Percentiles rank a stretch among this genome's conserved stretches.
Evolutionary conservation across 1,139 yeast species (phyloP).

Genomic region (Candida glucosophila): DNA sequence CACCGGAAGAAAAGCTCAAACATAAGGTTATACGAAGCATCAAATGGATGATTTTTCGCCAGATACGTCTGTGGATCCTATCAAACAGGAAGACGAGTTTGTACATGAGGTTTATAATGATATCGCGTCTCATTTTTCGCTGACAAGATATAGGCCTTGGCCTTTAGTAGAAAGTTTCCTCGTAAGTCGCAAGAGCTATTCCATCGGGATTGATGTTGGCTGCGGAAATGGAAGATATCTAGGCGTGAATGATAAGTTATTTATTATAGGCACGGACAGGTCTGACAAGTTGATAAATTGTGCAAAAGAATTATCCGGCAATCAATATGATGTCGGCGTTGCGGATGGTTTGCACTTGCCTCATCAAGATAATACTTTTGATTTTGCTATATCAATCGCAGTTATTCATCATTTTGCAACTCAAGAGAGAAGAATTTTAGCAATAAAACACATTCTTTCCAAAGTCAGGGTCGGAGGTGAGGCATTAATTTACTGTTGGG

Average conservation of each 20-base stretch:
- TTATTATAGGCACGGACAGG: conserved; percentile 74
- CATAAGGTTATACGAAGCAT: no score
- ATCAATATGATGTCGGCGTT: conserved; percentile 37
- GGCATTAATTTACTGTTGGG: conserved; percentile 90
- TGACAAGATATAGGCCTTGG: conserved; percentile 95
- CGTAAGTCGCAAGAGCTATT: conserved; percentile 18
- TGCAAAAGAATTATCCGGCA: conserved; percentile 44
- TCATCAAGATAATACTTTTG: conserved; percentile 51
- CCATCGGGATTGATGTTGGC: conserved; percentile 66
- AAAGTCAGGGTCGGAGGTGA: conserved; percentile 54
- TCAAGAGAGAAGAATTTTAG: conserved; percentile 64
- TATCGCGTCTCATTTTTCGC: conserved; percentile 87
- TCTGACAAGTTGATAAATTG: conserved; percentile 71
- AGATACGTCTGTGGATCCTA: conserved; percentile 36
- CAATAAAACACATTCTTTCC: conserved; percentile 58
- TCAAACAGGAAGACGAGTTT: conserved; percentile 56
- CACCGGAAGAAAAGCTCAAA: no score
- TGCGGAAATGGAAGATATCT: conserved; percentile 96
- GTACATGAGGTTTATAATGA: conserved; percentile 90
- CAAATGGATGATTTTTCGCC: no score
- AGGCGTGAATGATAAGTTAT: conserved; percentile 57
- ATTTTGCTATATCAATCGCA: conserved; percentile 92
- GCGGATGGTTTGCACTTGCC: conserved; percentile 77
- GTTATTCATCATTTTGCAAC: conserved; percentile 96
- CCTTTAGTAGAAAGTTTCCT: conserved; percentile 81